Percentiles rank a stretch among this genome's conserved stretches.
Conservation (phyloP, 2,329 filamentous ascomycete genomes). For the Penicillium sp. region DNA sequence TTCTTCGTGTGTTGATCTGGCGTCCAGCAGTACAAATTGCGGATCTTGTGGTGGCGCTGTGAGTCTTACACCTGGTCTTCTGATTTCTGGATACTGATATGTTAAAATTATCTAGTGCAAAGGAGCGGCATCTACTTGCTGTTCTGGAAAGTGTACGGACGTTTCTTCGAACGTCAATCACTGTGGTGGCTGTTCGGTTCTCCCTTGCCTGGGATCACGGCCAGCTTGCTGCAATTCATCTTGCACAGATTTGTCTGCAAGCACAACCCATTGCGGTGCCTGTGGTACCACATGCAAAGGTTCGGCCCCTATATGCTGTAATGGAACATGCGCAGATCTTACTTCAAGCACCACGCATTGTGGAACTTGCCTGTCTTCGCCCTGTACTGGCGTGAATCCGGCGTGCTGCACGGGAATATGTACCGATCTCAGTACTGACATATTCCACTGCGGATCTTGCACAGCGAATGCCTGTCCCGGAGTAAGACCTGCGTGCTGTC, state of each 20-base stretch:
- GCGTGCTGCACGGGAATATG: conserved; percentile 2
- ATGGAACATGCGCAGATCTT: conserved; percentile 10
- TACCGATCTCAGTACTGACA: neutral
- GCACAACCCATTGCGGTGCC: conserved; percentile 3
- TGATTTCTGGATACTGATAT: neutral
- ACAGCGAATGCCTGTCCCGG: neutral
- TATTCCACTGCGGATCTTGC: conserved; percentile 1
- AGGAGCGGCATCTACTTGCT: conserved; percentile 9
- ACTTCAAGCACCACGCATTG: conserved; percentile 5
- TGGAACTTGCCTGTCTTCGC: conserved; percentile 4
- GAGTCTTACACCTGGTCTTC: neutral
- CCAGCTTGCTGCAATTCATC: conserved; percentile 9
- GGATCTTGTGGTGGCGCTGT: conserved; percentile 4
- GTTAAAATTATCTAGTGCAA: conserved; percentile 2
- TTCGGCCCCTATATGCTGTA: conserved; percentile 3
- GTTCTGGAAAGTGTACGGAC: conserved; percentile 14
- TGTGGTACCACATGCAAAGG: conserved; percentile 4
- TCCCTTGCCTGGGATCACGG: conserved; percentile 7
- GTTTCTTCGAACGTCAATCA: conserved; percentile 3
- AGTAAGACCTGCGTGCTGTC: conserved; percentile 8
- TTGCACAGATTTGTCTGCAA: conserved; percentile 8
- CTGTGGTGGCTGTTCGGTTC: conserved; percentile 10
- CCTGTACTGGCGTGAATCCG: conserved; percentile 5
- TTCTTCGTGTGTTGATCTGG: conserved; percentile 8
- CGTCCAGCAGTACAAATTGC: conserved; percentile 3